Conservation (phyloP, 352 stramenopile species). For the Aphanomyces stellatus region DNA sequence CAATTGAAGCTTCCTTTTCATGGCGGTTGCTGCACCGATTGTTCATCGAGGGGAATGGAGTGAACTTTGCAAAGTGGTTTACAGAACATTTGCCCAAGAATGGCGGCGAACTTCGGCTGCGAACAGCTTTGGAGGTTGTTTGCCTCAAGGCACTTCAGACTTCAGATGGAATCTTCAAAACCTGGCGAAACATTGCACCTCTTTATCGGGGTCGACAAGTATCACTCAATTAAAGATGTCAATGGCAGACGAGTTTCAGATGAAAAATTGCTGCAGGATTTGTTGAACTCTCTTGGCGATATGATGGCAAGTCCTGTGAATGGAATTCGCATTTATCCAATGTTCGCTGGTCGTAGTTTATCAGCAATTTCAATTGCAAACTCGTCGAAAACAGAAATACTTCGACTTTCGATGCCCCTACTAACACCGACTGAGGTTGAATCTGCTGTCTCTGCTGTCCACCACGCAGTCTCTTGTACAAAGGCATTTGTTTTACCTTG, state of each 20-base stretch:
- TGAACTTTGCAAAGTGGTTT: background rate
- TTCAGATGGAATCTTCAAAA: background rate
- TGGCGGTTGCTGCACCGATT: background rate
- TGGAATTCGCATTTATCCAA: background rate
- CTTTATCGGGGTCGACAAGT: background rate
- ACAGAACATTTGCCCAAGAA: background rate
- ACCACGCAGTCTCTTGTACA: background rate
- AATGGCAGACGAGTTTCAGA: background rate
- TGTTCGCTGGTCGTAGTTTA: background rate
- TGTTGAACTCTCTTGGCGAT: background rate
- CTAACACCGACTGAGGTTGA: background rate
- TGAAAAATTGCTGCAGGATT: background rate
- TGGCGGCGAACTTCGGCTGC: background rate
- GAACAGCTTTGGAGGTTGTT: background rate
- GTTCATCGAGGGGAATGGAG: background rate
- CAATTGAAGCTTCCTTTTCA: background rate
- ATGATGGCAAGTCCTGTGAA: background rate
- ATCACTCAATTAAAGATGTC: background rate
- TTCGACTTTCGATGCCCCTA: background rate
- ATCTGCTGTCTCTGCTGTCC: background rate
- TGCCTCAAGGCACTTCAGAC: background rate
- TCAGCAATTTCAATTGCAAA: background rate
- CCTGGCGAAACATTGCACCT: background rate
- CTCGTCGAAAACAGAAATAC: background rate
- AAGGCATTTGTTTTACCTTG: background rate